Evolutionary conservation across 1,284 basidiomycete species (phyloP).

Genomic region (Trichosporon sp.): DNA sequence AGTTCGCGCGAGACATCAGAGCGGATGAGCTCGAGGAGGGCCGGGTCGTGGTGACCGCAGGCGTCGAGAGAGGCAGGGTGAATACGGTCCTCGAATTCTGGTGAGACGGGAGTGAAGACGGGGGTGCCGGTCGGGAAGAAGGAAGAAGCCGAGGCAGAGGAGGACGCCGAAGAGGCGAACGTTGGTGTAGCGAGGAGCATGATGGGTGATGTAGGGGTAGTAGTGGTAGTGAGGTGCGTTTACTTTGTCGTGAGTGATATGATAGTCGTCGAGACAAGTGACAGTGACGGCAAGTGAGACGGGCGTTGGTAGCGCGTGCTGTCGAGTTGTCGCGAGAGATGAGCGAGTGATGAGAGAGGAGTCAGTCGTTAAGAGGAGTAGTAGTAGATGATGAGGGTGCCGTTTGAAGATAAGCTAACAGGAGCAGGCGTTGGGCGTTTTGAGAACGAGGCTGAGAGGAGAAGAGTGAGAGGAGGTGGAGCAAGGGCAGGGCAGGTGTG

Average conservation of each 20-base stretch:
- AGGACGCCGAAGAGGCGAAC: conserved; percentile 4
- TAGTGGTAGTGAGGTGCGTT: not conserved
- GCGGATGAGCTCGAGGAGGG: conserved; percentile 69
- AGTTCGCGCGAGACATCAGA: conserved; percentile 73
- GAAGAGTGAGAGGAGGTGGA: not conserved
- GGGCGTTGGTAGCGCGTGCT: too few relatives aligned
- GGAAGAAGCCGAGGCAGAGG: conserved; percentile 22
- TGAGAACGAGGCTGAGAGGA: too few relatives aligned
- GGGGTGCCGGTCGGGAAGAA: conserved; percentile 36
- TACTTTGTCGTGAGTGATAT: not conserved
- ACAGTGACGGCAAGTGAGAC: not conserved
- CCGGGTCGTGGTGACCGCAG: conserved; percentile 63
- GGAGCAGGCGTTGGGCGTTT: too few relatives aligned
- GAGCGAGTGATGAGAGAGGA: too few relatives aligned
- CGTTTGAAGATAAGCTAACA: too few relatives aligned
- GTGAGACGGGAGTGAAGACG: conserved; percentile 36
- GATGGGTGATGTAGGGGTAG: not conserved
- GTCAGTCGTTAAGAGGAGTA: too few relatives aligned
- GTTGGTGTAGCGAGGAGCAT: conserved; percentile 1
- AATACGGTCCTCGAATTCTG: conserved; percentile 45
- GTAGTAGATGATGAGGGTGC: too few relatives aligned
- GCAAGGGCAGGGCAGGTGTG: too few relatives aligned
- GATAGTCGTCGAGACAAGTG: too few relatives aligned
- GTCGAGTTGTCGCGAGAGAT: not conserved
- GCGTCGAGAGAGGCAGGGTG: conserved; percentile 64